Evolutionary conservation across 140 eudicot genomes (phyloP).

Genomic region (Oenanthe javanica): DNA sequence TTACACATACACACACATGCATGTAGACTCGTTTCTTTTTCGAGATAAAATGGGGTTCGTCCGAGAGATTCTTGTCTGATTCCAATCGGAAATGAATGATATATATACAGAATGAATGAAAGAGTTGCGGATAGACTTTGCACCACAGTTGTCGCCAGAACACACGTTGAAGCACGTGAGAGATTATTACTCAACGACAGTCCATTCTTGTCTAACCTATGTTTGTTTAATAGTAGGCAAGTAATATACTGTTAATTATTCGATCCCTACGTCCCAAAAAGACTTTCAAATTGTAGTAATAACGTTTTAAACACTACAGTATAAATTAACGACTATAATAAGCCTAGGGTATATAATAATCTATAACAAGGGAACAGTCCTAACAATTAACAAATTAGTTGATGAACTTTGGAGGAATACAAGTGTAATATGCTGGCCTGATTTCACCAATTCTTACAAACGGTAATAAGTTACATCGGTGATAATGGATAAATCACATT

Average conservation of each 20-base stretch:
- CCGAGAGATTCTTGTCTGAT: slow-evolving; percentile 6
- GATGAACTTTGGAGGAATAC: too few species aligned
- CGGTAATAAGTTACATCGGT: too few species aligned
- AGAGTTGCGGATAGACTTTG: slow-evolving; percentile 1
- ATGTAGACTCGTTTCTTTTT: too few species aligned
- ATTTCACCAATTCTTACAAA: too few species aligned
- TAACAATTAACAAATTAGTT: too few species aligned
- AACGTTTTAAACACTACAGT: too few species aligned
- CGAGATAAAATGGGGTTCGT: not conserved
- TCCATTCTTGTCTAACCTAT: not conserved
- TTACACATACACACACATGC: not conserved
- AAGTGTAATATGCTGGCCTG: too few species aligned
- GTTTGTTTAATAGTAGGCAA: not conserved
- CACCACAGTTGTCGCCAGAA: slow-evolving; percentile 10
- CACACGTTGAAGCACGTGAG: slow-evolving; percentile 13
- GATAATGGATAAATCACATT: too few species aligned
- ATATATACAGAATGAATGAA: not conserved
- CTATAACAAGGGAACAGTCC: too few species aligned
- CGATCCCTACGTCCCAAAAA: not conserved
- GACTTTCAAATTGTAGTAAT: too few species aligned
- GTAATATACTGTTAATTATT: not conserved
- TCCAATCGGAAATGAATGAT: not conserved
- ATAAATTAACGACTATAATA: too few species aligned
- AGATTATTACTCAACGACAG: not conserved
- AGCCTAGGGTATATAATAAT: too few species aligned